Conservation (phyloP, 768 basidiomycete genomes). For the Omphalotus guepiniiformis region DNA sequence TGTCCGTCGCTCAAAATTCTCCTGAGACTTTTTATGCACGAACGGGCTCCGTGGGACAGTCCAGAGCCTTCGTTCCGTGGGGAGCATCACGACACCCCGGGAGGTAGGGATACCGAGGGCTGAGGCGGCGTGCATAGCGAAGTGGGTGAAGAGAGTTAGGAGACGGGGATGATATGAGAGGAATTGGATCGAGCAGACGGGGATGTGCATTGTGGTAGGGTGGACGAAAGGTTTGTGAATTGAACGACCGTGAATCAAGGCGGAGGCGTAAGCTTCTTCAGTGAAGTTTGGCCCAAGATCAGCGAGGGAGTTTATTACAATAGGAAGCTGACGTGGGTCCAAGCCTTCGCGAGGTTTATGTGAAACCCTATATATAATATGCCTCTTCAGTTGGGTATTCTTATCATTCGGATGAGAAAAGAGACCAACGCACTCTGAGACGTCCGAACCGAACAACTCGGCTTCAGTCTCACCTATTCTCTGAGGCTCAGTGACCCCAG, state of each 20-base stretch:
- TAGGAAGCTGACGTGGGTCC: conserved; percentile 13
- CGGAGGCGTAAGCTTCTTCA: conserved; percentile 48
- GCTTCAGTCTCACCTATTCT: too few relatives aligned
- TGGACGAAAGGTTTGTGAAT: conserved; percentile 52
- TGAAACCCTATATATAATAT: too few relatives aligned
- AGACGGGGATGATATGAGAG: conserved; percentile 65
- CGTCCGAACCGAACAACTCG: too few relatives aligned
- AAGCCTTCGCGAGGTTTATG: too few relatives aligned
- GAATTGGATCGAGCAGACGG: conserved; percentile 80
- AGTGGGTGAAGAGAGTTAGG: conserved; percentile 79
- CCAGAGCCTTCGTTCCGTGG: conserved; percentile 74
- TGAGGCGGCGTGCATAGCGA: conserved; percentile 80
- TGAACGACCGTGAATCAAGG: conserved; percentile 59
- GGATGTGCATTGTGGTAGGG: conserved; percentile 60
- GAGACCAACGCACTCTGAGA: too few relatives aligned
- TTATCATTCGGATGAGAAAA: too few relatives aligned
- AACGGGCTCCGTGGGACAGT: conserved; percentile 87
- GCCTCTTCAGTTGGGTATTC: conserved; percentile 7
- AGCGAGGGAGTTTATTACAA: conserved; percentile 12
- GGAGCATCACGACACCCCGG: conserved; percentile 56
- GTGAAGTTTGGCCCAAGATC: conserved; percentile 24
- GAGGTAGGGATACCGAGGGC: conserved; percentile 80
- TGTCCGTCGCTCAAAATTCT: conserved; percentile 86
- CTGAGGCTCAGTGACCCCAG: too few relatives aligned
- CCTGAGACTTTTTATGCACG: conserved; percentile 89